Evolutionary conservation across 352 stramenopile species (phyloP).

Genomic region (Phytophthora citricola): DNA sequence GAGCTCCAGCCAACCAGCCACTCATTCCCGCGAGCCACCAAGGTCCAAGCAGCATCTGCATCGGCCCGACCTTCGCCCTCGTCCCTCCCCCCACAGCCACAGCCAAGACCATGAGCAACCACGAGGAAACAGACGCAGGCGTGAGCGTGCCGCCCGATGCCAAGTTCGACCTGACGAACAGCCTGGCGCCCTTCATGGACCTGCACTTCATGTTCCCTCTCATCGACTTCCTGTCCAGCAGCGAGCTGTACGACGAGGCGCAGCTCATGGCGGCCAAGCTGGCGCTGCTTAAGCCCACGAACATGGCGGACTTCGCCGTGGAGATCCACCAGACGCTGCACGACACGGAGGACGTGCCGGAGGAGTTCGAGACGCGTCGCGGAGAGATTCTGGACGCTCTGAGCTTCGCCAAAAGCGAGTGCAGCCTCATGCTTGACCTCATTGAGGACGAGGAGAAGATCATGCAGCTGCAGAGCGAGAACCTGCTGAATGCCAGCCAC

Average conservation of each 20-base stretch:
- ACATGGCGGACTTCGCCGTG: slow-evolving; percentile 98
- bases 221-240: slow-evolving; percentile 94
- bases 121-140: slow-evolving; percentile 53
- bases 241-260: slow-evolving; percentile 93
- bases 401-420: slow-evolving; percentile 80
- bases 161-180: slow-evolving; percentile 95
- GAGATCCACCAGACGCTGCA: slow-evolving; percentile 96
- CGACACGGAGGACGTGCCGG: slow-evolving; percentile 72
- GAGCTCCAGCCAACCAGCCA: slow-evolving; percentile 28
- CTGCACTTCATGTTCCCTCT: slow-evolving; percentile 98
- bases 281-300: slow-evolving; percentile 93
- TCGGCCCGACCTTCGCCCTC: background rate
- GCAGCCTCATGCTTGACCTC: slow-evolving; percentile 77
- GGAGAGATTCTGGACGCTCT: slow-evolving; percentile 78
- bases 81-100: background rate
- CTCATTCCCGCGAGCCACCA: slow-evolving; percentile 46
- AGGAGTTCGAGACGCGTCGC: slow-evolving; percentile 86
- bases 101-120: slow-evolving; percentile 36
- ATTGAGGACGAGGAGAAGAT: slow-evolving; percentile 90
- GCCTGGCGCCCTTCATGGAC: slow-evolving; percentile 95
- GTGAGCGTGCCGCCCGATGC: slow-evolving; percentile 66
- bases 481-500: slow-evolving; percentile 79
- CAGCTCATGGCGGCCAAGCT: slow-evolving; percentile 92
- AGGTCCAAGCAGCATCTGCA: slow-evolving; percentile 13
- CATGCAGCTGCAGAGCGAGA: slow-evolving; percentile 85